Percentiles rank a stretch among this genome's conserved stretches.
Evolutionary conservation across 2,329 filamentous ascomycete genomes (phyloP).

Genomic region (Phaeosphaeriaceae sp.): DNA sequence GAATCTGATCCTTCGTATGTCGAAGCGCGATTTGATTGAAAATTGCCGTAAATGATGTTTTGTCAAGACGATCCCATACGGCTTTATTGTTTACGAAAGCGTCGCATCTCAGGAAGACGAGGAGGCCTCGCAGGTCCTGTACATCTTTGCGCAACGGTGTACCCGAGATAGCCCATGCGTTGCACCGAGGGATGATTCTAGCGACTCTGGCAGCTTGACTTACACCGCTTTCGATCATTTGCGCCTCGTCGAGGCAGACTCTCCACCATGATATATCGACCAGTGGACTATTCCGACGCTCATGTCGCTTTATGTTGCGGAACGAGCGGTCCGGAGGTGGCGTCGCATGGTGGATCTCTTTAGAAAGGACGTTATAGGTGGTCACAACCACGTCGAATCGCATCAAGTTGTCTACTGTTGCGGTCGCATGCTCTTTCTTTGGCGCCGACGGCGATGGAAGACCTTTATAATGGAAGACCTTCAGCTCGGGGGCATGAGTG

Average conservation of each 20-base stretch:
- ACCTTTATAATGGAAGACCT: slow-evolving; percentile 64
- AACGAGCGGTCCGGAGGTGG: slow-evolving; percentile 75
- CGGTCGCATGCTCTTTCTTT: slow-evolving; percentile 43
- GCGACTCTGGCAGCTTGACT: slow-evolving; percentile 84
- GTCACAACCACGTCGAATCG: slow-evolving; percentile 66
- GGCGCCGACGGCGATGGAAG: slow-evolving; percentile 43
- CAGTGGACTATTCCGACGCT: slow-evolving; percentile 75
- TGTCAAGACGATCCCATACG: slow-evolving; percentile 75
- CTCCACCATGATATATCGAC: slow-evolving; percentile 89
- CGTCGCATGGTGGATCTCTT: slow-evolving; percentile 79
- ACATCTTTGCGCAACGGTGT: slow-evolving; percentile 86
- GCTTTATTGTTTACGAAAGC: slow-evolving; percentile 72
- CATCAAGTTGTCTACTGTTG: slow-evolving; percentile 56
- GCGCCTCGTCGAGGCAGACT: slow-evolving; percentile 75
- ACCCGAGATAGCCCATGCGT: slow-evolving; percentile 91
- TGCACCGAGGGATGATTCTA: slow-evolving; percentile 77
- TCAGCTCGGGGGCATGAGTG: slow-evolving; percentile 63
- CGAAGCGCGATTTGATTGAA: slow-evolving; percentile 78
- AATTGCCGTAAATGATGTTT: slow-evolving; percentile 69
- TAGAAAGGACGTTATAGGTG: slow-evolving; percentile 73
- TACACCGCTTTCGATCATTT: slow-evolving; percentile 92
- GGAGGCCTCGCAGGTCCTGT: slow-evolving; percentile 77
- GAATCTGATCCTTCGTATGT: slow-evolving; percentile 83
- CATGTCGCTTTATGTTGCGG: slow-evolving; percentile 68
- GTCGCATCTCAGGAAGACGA: slow-evolving; percentile 80